Conservation (phyloP, 78 protist genomes). For the Kipferlia bialata region DNA sequence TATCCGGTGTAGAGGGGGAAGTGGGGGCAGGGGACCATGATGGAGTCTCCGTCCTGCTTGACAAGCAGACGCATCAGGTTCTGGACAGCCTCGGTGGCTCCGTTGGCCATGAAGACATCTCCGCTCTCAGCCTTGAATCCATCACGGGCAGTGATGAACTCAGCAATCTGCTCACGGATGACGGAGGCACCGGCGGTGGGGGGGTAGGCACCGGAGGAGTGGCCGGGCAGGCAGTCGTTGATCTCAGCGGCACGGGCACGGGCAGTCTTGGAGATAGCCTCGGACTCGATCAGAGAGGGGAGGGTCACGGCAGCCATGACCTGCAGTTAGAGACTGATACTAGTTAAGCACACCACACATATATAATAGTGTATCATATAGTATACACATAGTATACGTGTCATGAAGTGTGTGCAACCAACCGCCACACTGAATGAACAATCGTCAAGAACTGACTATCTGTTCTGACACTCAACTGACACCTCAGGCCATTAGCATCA, state of each 20-base stretch:
- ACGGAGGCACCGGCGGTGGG: neutral
- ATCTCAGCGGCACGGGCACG: neutral
- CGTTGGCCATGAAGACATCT: slow-evolving; percentile 15
- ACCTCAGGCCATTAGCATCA: no score
- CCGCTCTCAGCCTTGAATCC: neutral
- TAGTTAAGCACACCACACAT: no score
- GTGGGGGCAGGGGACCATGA: slow-evolving; percentile 20
- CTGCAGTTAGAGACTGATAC: no score
- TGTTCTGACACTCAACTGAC: no score
- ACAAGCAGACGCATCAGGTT: neutral
- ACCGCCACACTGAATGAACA: no score
- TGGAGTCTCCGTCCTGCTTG: neutral
- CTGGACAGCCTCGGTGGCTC: slow-evolving; percentile 13
- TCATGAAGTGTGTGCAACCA: no score
- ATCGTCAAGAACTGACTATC: no score
- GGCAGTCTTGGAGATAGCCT: neutral
- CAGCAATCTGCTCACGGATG: neutral
- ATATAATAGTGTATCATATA: no score
- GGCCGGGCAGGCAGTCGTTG: neutral
- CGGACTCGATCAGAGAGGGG: neutral
- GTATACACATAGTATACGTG: no score
- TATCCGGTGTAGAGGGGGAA: slow-evolving; percentile 16
- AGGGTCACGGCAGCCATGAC: no score
- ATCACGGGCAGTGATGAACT: slow-evolving; percentile 5
- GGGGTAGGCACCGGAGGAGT: neutral